phyloP scores from a whole-genome alignment of 306 rosid species.

The Rosa chinensis region DNA sequence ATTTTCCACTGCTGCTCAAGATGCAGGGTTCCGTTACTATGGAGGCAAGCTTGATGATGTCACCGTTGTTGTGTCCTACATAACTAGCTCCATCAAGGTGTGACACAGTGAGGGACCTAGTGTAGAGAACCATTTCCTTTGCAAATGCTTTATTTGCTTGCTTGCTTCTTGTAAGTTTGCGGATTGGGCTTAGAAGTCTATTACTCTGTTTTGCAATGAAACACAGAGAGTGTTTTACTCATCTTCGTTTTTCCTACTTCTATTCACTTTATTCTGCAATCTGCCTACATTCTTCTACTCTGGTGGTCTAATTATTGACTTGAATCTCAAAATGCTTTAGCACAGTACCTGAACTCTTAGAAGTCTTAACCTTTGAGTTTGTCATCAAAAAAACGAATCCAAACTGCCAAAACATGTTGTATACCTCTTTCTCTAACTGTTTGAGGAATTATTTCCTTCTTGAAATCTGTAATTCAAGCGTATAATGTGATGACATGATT shows the following conservation, averaged over 20 bases:
- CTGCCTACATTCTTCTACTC: not conserved
- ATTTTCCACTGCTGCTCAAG: slow-evolving; percentile 83
- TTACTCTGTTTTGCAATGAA: slow-evolving; percentile 1
- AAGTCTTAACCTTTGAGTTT: not conserved
- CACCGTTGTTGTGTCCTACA: slow-evolving; percentile 75
- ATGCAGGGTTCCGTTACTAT: slow-evolving; percentile 72
- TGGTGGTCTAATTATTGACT: not conserved
- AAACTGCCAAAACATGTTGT: not conserved
- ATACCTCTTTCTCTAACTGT: not conserved
- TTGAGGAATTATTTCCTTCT: not conserved
- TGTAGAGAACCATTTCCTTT: not conserved
- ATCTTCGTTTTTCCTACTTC: not conserved
- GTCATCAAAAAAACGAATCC: not conserved
- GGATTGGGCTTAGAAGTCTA: not conserved
- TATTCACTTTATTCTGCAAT: not conserved
- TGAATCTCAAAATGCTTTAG: not conserved
- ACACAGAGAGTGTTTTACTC: not conserved
- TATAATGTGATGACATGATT: not conserved
- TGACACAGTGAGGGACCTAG: slow-evolving; percentile 16
- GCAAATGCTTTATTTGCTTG: not conserved
- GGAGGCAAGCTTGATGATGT: slow-evolving; percentile 97
- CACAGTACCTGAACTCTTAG: not conserved
- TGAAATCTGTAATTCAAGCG: not conserved
- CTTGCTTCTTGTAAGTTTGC: not conserved
- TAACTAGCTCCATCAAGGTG: slow-evolving; percentile 35